phyloP scores from a whole-genome alignment of 78 protist species.

The Thecamonas trahens region DNA sequence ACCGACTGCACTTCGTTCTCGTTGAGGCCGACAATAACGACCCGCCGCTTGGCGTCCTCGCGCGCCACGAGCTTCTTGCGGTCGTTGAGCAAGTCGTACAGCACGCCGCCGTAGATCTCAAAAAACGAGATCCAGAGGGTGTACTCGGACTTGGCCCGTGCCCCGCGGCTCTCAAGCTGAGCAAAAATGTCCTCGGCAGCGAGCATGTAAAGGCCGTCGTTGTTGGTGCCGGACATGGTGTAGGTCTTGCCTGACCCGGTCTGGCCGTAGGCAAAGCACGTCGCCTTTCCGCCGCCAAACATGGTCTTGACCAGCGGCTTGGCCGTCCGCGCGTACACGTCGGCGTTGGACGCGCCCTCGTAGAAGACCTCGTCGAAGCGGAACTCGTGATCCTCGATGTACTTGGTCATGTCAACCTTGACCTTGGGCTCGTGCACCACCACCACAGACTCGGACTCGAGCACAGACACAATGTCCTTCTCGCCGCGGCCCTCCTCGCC shows the following conservation, averaged over 20 bases:
- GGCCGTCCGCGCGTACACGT: slow-evolving; percentile 59
- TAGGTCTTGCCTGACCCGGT: slow-evolving; percentile 80
- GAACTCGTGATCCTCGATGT: slow-evolving; percentile 73
- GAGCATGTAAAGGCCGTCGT: slow-evolving; percentile 65
- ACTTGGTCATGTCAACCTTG: slow-evolving; percentile 72
- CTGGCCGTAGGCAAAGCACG: slow-evolving; percentile 95
- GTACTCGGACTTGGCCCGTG: not conserved
- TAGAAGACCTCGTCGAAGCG: slow-evolving; percentile 83
- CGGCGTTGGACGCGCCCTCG: slow-evolving; percentile 49
- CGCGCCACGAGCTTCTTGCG: slow-evolving; percentile 57
- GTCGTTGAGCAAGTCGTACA: slow-evolving; percentile 78
- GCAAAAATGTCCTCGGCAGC: slow-evolving; percentile 78
- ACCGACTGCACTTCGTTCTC: slow-evolving; percentile 37
- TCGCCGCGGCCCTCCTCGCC: not conserved
- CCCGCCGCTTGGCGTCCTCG: slow-evolving; percentile 73
- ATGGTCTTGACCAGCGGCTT: slow-evolving; percentile 73
- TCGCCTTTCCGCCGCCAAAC: slow-evolving; percentile 76
- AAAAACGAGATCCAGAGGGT: slow-evolving; percentile 57
- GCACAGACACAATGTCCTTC: slow-evolving; percentile 13
- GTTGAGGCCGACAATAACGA: slow-evolving; percentile 71
- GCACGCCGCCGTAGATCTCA: slow-evolving; percentile 86
- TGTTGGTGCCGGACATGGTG: slow-evolving; percentile 72
- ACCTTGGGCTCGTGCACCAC: slow-evolving; percentile 55
- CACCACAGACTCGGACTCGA: not conserved
- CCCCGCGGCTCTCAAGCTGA: slow-evolving; percentile 9